Base-by-base conservation (phyloP, 2,329 filamentous ascomycete genomes). In the Talaromyces sp. region DNA sequence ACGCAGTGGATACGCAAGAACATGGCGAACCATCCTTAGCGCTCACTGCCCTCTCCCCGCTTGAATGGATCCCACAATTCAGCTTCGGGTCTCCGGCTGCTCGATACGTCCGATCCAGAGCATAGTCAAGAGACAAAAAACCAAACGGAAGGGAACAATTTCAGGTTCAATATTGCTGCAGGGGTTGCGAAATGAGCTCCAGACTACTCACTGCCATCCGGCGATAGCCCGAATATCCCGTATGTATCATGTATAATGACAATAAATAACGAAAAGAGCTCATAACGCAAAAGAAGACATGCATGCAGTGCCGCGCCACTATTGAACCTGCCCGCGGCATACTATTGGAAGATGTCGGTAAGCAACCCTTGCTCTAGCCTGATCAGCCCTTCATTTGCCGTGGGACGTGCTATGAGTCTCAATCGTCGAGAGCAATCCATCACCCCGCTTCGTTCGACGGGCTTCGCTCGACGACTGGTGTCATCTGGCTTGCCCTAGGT, bases 311-410 rank as follows among this genome's bases (percentile, higher is more conserved):
- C 48, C 28, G 48, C 28, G 48, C 50, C 31, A 37, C 50, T 54
- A 54, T 54, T 54, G 50, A 16, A 3, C 11, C 6, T 8, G 50
- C 31, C 9, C 16, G 25, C 33, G n/a, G 14, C 46, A n/a, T 52
- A 33, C 46, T 50, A 50, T 31, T 50, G 46, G 46, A 40, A 39
- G 55, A 40, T n/a, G 37, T 28, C 28, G 3, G 28, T 6, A 6
- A 28, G 28, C 28, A 28, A 28, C 39, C 58, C 58, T 52, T 60
- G 58, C 58, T 60, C 58, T 52, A 52, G 58, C 58, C n/a, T 50
- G 57, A 59, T 59, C 50, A 59, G 57, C 56, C 25, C 33, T 40
- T 21, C n/a, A 48, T 48, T 48, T 18, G 39, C 39, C 6, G 33
- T 35, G 11, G 33, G 39, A 14, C 6, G 33, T 35, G 11, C 5